Evolutionary conservation across 2,329 filamentous ascomycete species (phyloP).

Genomic region (Plectosphaerella plurivora): DNA sequence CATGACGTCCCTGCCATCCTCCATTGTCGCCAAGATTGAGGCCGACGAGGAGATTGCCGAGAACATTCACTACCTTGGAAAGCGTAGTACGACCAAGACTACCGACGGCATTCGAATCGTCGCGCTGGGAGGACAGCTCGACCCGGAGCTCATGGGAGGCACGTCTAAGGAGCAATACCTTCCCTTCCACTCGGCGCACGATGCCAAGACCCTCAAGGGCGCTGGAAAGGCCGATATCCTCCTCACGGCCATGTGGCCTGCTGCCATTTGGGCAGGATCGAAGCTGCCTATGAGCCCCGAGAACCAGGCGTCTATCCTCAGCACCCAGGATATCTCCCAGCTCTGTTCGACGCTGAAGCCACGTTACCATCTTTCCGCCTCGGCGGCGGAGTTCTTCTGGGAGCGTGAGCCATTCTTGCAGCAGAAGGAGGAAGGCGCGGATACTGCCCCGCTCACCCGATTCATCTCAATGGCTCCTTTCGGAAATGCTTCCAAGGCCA

Average conservation of each 20-base stretch:
- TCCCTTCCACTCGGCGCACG: constrained; percentile 72
- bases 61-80: constrained; percentile 89
- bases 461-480: constrained; percentile 86
- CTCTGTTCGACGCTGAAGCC: constrained; percentile 77
- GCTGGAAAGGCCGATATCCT: constrained; percentile 81
- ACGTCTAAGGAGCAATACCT: constrained; percentile 68
- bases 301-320: constrained; percentile 42
- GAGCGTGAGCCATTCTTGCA: constrained; percentile 94
- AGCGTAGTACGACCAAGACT: constrained; percentile 82
- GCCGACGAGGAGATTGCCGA: constrained; percentile 72
- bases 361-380: constrained; percentile 82
- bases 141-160: constrained; percentile 55
- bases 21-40: constrained; percentile 69
- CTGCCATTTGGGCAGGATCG: constrained; percentile 65
- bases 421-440: constrained; percentile 37
- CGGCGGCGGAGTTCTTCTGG: constrained; percentile 64
- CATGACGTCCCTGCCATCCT: constrained; percentile 63
- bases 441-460: constrained; percentile 64
- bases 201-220: constrained; percentile 71
- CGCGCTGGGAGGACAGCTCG: constrained; percentile 72
- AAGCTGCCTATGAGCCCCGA: constrained; percentile 54
- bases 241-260: constrained; percentile 82
- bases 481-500: constrained; percentile 72
- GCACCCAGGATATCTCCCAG: constrained; percentile 68
- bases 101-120: constrained; percentile 85